phyloP scores from a whole-genome alignment of 2,329 filamentous ascomycete genomes.

The Calonectria henricotiae region DNA sequence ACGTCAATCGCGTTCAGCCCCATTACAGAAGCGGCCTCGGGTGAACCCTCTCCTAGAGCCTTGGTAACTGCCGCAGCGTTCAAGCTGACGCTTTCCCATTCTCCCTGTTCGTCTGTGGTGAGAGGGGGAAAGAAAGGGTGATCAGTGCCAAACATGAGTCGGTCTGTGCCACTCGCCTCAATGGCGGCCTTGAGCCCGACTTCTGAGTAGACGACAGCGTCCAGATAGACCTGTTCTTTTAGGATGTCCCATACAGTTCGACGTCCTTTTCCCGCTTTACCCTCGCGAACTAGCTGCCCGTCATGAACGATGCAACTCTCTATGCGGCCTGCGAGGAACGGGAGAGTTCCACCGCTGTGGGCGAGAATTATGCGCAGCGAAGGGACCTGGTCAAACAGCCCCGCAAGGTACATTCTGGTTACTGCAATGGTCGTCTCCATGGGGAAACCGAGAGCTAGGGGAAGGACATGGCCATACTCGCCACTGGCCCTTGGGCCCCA shows the following conservation, averaged over 20 bases:
- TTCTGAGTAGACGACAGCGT: conserved; percentile 88
- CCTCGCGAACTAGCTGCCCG: conserved; percentile 78
- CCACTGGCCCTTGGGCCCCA: conserved; percentile 79
- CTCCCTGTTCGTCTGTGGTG: conserved; percentile 72
- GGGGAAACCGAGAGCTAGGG: conserved; percentile 89
- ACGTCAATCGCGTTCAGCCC: conserved; percentile 74
- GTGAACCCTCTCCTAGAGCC: conserved; percentile 65
- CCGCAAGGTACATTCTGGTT: conserved; percentile 87
- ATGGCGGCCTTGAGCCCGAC: conserved; percentile 82
- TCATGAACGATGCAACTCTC: conserved; percentile 92
- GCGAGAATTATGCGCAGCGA: conserved; percentile 83
- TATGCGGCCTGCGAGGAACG: conserved; percentile 89
- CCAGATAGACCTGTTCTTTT: conserved; percentile 85
- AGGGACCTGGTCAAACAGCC: conserved; percentile 85
- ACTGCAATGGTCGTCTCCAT: conserved; percentile 95
- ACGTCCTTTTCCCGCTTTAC: conserved; percentile 67
- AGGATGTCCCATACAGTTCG: conserved; percentile 72
- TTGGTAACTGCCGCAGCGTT: conserved; percentile 69
- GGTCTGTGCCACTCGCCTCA: conserved; percentile 77
- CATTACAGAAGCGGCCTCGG: conserved; percentile 69
- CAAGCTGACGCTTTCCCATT: conserved; percentile 79
- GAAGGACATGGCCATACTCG: conserved; percentile 90
- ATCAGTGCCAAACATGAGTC: conserved; percentile 86
- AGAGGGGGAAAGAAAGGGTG: conserved; percentile 90
- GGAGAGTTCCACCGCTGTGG: conserved; percentile 90